phyloP scores from a whole-genome alignment of 2,329 filamentous ascomycete genomes.

The Capronia americana region DNA sequence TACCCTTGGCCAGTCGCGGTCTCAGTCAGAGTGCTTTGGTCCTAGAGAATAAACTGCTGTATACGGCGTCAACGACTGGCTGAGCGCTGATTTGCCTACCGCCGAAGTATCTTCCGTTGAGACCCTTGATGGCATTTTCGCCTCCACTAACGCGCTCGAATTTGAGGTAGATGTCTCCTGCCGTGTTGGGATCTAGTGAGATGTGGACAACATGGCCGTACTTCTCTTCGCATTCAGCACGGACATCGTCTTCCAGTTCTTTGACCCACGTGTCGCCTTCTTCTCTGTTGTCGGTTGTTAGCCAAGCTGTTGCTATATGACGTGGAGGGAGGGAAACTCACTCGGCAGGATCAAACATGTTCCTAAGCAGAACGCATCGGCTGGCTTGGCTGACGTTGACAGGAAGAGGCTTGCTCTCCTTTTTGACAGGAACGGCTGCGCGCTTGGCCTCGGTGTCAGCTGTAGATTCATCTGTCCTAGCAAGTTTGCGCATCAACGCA shows the following conservation, averaged over 20 bases:
- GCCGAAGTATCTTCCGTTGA: conserved; percentile 96
- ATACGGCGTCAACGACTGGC: conserved; percentile 97
- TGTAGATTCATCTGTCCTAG: conserved; percentile 84
- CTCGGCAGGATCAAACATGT: conserved; percentile 93
- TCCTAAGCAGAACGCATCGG: conserved; percentile 90
- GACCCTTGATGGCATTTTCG: conserved; percentile 95
- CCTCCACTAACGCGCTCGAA: conserved; percentile 95
- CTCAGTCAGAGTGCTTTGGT: conserved; percentile 56
- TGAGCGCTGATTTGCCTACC: conserved; percentile 90
- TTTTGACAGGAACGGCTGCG: conserved; percentile 73
- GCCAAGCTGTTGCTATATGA: not conserved
- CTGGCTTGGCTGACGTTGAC: conserved; percentile 91
- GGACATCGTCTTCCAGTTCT: conserved; percentile 91
- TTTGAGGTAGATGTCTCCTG: conserved; percentile 97
- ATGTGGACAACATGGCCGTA: conserved; percentile 99
- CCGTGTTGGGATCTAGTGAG: conserved; percentile 87
- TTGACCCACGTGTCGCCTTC: conserved; percentile 88
- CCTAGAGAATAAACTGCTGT: conserved; percentile 93
- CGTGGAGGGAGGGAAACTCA: conserved; percentile 59
- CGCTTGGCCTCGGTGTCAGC: conserved; percentile 70
- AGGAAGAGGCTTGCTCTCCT: conserved; percentile 76
- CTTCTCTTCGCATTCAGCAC: conserved; percentile 88
- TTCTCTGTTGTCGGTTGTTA: conserved; percentile 64
- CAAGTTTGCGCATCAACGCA: conserved; percentile 97
- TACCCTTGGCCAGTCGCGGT: not conserved